Evolutionary conservation across 2,329 filamentous ascomycete genomes (phyloP), one percentile per base, ranked within the genome.

Genomic region (Claviceps pazoutovae): DNA sequence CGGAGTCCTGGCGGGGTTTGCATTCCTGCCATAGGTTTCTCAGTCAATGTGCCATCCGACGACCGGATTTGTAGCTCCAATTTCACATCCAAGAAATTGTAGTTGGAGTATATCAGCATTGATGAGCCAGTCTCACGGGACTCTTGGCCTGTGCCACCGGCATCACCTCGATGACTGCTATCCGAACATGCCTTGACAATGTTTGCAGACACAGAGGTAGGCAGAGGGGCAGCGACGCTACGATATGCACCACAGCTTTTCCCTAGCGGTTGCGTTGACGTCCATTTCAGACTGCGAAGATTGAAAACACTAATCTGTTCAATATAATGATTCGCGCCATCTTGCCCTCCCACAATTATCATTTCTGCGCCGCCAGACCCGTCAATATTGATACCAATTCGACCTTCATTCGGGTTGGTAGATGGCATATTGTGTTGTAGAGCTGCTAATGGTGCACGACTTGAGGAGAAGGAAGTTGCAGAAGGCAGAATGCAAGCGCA

Each of bases 261-360:
- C 49, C 89, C 90, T 46, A 97, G 74, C 1, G 83, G 75, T 56
- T 88, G 87, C 1, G 89, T 96, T 17, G 86, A 88, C 1, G 88
- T 95, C 93, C 93, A 98, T 68, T 93, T 95, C 54, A 97, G 71
- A 64, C 88, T 96, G 48, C 93, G 81, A 26, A 98, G 74, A 62
- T 98, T 98, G 74, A 98, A 98, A 2, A 98, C 88, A 64, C 89
- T 97, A 57, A 98, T 94, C 68, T 98, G 89, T 67, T 98, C 91
- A 58, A 98, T 98, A 64, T 98, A 98, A 66, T 95, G 90, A 66
- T 98, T 98, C n/a, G 85, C 84, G 51, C 87, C 93, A 63, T 98
- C 93, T 67, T 98, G 93, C 0, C 93, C 93, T 54, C 93, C 93
- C 7, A 97, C 90, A 14, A 98, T 84, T 5, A 98, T 80, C 91